These are phyloP conservation scores for Maudiozyma pseudohumilis DNA, from an alignment of 805 yeast species.

Conservation along the genomic window DNA sequence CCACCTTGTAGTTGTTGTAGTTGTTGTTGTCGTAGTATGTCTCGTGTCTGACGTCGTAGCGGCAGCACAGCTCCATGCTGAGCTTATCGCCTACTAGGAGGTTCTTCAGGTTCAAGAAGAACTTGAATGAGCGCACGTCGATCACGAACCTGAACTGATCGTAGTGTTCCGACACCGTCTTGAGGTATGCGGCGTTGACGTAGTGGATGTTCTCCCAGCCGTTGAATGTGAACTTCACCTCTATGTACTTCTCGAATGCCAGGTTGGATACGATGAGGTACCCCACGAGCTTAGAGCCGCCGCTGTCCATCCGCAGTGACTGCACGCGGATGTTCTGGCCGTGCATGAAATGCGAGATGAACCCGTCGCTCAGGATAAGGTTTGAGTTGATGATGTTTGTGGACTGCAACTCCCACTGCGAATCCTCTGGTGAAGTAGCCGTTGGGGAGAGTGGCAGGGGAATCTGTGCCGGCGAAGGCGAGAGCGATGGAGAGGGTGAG, in stretches of 20 bases:
- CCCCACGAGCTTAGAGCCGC: slow-evolving; percentile 19
- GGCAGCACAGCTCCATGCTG: slow-evolving; percentile 24
- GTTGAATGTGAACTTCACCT: slow-evolving; percentile 28
- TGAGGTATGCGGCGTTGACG: slow-evolving; percentile 19
- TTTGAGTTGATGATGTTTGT: slow-evolving; percentile 1
- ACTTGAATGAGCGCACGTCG: slow-evolving; percentile 22
- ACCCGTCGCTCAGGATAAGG: neutral
- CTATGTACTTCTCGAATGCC: slow-evolving; percentile 27
- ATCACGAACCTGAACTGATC: slow-evolving; percentile 28
- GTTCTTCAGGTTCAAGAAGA: slow-evolving; percentile 19
- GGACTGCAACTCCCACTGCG: slow-evolving; percentile 4
- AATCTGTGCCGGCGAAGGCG: too few species aligned
- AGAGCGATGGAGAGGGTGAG: too few species aligned
- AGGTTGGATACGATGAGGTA: slow-evolving; percentile 25
- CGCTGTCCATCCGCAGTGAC: slow-evolving; percentile 12
- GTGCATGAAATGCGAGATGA: slow-evolving; percentile 11
- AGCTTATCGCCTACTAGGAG: slow-evolving; percentile 10
- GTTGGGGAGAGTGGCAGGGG: too few species aligned
- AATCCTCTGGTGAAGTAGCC: too few species aligned
- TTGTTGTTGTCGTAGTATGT: slow-evolving; percentile 30
- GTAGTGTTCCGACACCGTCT: slow-evolving; percentile 17
- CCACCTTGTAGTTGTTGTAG: slow-evolving; percentile 25
- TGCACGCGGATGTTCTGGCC: slow-evolving; percentile 16
- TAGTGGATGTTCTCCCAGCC: slow-evolving; percentile 28
- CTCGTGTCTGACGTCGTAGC: slow-evolving; percentile 27